A percentile compares a stretch with the other conserved stretches of the same genome.
phyloP scores from a whole-genome alignment of 2,329 filamentous ascomycete genomes.

The Fusarium armeniacum region DNA sequence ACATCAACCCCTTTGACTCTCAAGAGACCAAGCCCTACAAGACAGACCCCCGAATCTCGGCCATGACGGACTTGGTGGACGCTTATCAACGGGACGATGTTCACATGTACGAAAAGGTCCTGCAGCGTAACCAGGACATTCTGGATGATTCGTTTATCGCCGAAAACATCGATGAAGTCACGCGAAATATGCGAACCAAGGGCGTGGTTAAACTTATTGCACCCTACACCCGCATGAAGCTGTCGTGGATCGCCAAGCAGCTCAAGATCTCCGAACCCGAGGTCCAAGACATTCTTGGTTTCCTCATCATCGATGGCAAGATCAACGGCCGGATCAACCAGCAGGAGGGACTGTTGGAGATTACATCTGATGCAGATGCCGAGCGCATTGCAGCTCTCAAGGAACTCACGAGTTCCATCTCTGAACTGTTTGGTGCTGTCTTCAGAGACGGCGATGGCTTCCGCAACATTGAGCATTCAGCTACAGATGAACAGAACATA shows the following conservation, averaged over 20 bases:
- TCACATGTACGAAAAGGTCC: constrained; percentile 87
- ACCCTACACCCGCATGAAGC: constrained; percentile 92
- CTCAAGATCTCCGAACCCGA: constrained; percentile 88
- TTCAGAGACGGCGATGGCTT: constrained; percentile 85
- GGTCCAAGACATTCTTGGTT: constrained; percentile 95
- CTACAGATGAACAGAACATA: constrained; percentile 50
- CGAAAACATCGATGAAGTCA: constrained; percentile 99
- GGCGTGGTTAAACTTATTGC: constrained; percentile 93
- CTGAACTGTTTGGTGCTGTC: constrained; percentile 76
- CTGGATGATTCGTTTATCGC: constrained; percentile 95
- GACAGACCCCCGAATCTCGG: constrained; percentile 92
- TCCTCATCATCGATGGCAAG: constrained; percentile 90
- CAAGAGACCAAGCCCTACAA: constrained; percentile 99
- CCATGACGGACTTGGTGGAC: constrained; percentile 97
- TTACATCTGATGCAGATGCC: constrained; percentile 79
- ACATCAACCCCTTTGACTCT: constrained; percentile 98
- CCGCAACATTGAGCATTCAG: constrained; percentile 50
- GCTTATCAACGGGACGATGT: constrained; percentile 97
- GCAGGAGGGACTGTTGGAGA: constrained; percentile 84
- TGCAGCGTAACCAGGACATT: constrained; percentile 89
- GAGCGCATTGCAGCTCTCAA: constrained; percentile 81
- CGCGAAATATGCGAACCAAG: constrained; percentile 97
- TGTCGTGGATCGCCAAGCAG: constrained; percentile 88
- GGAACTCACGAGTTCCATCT: constrained; percentile 79
- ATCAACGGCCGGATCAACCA: constrained; percentile 92